Conservation (phyloP, 208 protist species). For the Naegleria lovaniensis region DNA sequence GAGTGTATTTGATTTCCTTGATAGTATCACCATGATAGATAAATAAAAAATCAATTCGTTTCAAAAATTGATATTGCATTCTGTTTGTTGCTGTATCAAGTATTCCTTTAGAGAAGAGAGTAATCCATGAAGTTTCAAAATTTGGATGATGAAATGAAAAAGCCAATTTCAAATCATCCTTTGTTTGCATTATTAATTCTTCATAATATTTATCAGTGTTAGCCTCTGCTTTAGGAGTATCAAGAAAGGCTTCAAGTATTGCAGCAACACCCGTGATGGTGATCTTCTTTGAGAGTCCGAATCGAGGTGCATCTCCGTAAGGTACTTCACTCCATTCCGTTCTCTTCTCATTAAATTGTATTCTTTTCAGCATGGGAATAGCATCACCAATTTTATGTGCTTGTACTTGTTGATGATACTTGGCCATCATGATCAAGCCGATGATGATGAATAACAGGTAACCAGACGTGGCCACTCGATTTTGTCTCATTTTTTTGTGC, state of each 20-base stretch:
- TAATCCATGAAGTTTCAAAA: conserved; percentile 14
- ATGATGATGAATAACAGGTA: background rate
- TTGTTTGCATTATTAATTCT: background rate
- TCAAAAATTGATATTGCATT: background rate
- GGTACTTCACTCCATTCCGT: background rate
- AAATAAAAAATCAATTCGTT: conserved; percentile 19
- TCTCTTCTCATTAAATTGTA: conserved; percentile 1
- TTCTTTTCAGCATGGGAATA: background rate
- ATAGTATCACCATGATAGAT: conserved; percentile 6
- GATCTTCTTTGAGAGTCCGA: background rate
- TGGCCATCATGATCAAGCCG: no score
- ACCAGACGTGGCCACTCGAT: no score
- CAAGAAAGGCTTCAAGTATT: background rate
- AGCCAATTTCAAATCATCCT: background rate
- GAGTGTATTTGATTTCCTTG: background rate
- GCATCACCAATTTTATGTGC: background rate
- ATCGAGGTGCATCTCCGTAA: background rate
- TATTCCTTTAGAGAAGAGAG: background rate
- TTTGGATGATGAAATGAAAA: conserved; percentile 13
- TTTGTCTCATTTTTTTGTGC: background rate
- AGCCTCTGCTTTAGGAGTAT: no score
- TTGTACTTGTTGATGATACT: background rate
- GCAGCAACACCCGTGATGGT: background rate
- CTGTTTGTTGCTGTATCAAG: background rate
- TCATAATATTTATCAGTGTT: background rate